phyloP scores from a whole-genome alignment of 2,329 filamentous ascomycete genomes.

The Exophiala viscosa region DNA sequence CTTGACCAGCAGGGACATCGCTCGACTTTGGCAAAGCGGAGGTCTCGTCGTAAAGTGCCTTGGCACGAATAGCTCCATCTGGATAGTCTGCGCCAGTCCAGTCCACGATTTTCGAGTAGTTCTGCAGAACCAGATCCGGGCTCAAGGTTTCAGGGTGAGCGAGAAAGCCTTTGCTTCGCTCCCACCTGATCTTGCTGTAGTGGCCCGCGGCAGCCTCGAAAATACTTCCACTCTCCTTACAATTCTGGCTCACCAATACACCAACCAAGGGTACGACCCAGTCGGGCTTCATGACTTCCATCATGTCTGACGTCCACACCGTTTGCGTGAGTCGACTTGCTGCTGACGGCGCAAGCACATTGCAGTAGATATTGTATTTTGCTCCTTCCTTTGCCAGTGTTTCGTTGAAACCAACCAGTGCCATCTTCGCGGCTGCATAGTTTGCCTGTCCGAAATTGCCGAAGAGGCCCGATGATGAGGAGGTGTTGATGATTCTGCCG shows the following conservation, averaged over 20 bases:
- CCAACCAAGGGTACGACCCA: constrained; percentile 94
- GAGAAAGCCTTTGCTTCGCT: constrained; percentile 81
- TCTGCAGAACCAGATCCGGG: constrained; percentile 76
- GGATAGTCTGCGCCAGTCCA: constrained; percentile 84
- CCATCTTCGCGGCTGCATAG: constrained; percentile 93
- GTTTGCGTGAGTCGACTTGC: constrained; percentile 94
- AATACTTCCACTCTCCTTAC: constrained; percentile 81
- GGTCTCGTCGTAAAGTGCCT: constrained; percentile 77
- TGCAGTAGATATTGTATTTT: constrained; percentile 96
- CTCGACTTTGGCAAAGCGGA: constrained; percentile 69
- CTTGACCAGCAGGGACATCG: constrained; percentile 63
- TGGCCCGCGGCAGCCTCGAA: constrained; percentile 93
- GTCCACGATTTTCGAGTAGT: constrained; percentile 82
- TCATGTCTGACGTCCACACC: constrained; percentile 85
- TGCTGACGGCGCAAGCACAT: constrained; percentile 91
- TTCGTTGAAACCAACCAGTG: constrained; percentile 93
- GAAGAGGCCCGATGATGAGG: constrained; percentile 88
- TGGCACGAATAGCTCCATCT: constrained; percentile 77
- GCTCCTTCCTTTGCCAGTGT: constrained; percentile 93
- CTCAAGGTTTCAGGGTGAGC: constrained; percentile 88
- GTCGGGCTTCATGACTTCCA: constrained; percentile 80
- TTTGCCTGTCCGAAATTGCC: constrained; percentile 94
- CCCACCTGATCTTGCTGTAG: constrained; percentile 89
- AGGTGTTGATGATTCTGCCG: constrained; percentile 91
- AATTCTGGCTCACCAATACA: constrained; percentile 77